Base-by-base conservation (phyloP, 257 asterid species). In the Lithospermum erythrorhizon region DNA sequence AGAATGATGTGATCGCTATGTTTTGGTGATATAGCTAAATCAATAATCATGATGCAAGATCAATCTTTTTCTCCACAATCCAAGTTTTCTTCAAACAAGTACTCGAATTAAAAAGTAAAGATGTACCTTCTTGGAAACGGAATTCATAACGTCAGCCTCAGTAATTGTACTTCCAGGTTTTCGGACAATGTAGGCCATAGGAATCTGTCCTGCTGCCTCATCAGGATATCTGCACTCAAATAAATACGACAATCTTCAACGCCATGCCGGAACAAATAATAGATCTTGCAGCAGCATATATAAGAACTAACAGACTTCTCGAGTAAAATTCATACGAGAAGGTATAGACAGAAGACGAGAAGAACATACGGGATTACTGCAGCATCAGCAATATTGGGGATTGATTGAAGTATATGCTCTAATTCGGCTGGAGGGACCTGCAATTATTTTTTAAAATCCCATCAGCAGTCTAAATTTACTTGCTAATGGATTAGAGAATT, bases 371-470 rank as follows among this genome's bases (percentile, higher is more conserved):
- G 98, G 63, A 90, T 76, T 51, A 90, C 96, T 24, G 98, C 98
- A 58, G 96, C 96, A 76, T 90, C 98, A 52, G 85, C 84, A 58
- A 93, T 70, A 45, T 83, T 87, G 30, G 96, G 96, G 53, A 84
- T 68, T 13, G 95, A 84, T 55, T 73, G 94, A 71, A 91, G 98
- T 59, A 91, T 48, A 51, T 89, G 95, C 69, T 90, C 98, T 70
- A 90, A 77, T 64, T 90, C 98, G 8, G 88, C 96, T 7, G 98
- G 98, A 37, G 98, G 94, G 65, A 90, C 98, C 98, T 90, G 89
- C 49, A 77, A 70, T 55, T 16, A 53, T 23, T 62, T 68, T 63
- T 19, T 37, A 35, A 35, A 19, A 25, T 19, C 9, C 52, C 51
- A 51, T 58, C 56, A 69, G 61, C 16, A 21, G 30, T 45, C 16